Evolutionary conservation across 1,284 basidiomycete species (phyloP), one percentile per base, ranked within the genome.

Genomic region (Crucibulum cyathiforme): DNA sequence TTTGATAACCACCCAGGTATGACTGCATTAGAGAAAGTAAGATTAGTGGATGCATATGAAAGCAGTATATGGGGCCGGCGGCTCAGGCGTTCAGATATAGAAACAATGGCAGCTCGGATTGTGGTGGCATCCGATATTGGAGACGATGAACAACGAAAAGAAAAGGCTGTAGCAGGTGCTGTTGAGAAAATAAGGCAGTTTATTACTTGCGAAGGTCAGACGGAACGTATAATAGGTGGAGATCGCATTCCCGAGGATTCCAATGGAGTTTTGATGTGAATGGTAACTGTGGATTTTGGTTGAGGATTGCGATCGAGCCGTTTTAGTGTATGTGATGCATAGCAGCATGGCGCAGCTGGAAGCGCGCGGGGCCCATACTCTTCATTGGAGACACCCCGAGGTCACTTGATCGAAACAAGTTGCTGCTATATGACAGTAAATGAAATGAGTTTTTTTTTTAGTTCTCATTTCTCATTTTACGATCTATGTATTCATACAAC

Each of bases 41-140:
- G 75, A 39, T 73, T 87, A 7, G 80, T 85, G 7, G 86, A 88
- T 60, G 79, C 78, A 24, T 88, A 87, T 66, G 70, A 75, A 34
- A 80, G 79, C 51, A 85, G 84, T 58, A 88, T 87, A 38, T 87
- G 86, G 86, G 86, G 85, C 17, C 73, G 77, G 7, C 69, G 74
- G 5, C 46, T 74, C 12, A 68, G 74, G 13, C 67, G 71, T n/a
- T 69, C 73, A 12, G 70, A 74, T 43, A 60, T 76, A 7, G 71
- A 72, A 55, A 43, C 35, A 5, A 68, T 66, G 9, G 66, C 64
- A 5, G 53, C 50, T 12, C 34, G 19, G 37, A 39, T 58, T 48
- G 48, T 56, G 15, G 10, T 19, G 48, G 36, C 39, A 45, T 39
- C 37, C n/a, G 7, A 55, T 56, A 36, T 8, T 12, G 37, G 34